Conservation (phyloP, 257 asterid species). For the Verbena officinalis region DNA sequence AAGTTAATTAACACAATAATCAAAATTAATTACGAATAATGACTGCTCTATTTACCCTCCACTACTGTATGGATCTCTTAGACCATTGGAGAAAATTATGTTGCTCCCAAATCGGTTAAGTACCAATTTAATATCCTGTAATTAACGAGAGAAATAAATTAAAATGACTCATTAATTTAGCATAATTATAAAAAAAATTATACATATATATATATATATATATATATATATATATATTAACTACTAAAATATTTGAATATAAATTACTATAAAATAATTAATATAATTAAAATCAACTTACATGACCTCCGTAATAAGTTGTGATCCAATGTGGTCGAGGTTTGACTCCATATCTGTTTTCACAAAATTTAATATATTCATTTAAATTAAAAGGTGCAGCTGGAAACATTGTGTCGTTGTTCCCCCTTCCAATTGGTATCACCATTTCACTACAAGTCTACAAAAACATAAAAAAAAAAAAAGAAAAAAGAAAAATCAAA, state of each 20-base stretch:
- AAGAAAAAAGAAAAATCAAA: too few species aligned
- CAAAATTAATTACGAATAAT: background rate
- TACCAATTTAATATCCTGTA: conserved; percentile 54
- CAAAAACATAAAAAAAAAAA: background rate
- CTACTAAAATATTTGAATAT: too few species aligned
- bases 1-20: background rate
- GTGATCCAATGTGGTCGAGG: conserved; percentile 60
- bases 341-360: conserved; percentile 33
- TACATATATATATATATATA: background rate
- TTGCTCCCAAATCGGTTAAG: conserved; percentile 58
- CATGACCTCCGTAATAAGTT: conserved; percentile 60
- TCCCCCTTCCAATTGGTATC: conserved; percentile 47
- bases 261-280: background rate
- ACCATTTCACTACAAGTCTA: conserved; percentile 62
- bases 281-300: conserved; percentile 28
- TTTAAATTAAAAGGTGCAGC: conserved; percentile 33
- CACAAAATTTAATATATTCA: conserved; percentile 27
- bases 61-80: conserved; percentile 56
- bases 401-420: conserved; percentile 43
- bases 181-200: background rate
- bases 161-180: background rate
- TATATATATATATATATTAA: background rate
- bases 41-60: conserved; percentile 47
- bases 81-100: conserved; percentile 67
- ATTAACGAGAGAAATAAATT: background rate